Base-by-base conservation (phyloP, 306 rosid genomes). In the Prunus mume region DNA sequence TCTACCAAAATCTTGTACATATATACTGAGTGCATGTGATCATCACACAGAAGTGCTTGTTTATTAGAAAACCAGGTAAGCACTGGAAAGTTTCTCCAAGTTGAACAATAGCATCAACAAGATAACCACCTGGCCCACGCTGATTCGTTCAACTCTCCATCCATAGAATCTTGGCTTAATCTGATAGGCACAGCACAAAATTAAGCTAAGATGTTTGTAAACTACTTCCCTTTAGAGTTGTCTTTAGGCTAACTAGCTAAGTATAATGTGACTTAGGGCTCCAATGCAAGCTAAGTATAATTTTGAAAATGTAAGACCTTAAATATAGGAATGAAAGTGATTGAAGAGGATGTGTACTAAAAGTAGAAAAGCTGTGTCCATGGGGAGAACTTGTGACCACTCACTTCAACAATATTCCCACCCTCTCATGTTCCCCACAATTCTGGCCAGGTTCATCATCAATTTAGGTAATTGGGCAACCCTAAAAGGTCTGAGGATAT, bases 371-470 rank as follows among this genome's bases (percentile, higher is more conserved):
- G 19, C 10, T 27, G 15, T 13, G 65, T 38, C 38, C 27, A 20
- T 11, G 70, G 19, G 30, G 70, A 41, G n/a, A 45, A 30, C 34
- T 68, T 19, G 27, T 51, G 74, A 30, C 75, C 75, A 71, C 75
- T 52, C 50, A n/a, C n/a, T 19, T 71, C 13, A 22, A 12, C 75
- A 71, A 52, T 52, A 71, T 72, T 56, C 65, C 52, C 70, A 8
- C 56, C 64, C 54, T 18, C 65, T 61, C 60, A 73, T 24, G 27
- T 74, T 50, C 55, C 55, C 43, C 79, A 68, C 9, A 14, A 82
- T 55, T 78, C 56, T 14, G 80, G 55, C 83, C 69, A 82, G 74
- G 69, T 82, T 82, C 86, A 58, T 65, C 69, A 20, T 62, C 14
- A 62, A 62, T 62, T 38, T 6, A 38, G 43, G 9, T 38, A 38